phyloP scores from a whole-genome alignment of 257 asterid species.

The Phtheirospermum japonicum region DNA sequence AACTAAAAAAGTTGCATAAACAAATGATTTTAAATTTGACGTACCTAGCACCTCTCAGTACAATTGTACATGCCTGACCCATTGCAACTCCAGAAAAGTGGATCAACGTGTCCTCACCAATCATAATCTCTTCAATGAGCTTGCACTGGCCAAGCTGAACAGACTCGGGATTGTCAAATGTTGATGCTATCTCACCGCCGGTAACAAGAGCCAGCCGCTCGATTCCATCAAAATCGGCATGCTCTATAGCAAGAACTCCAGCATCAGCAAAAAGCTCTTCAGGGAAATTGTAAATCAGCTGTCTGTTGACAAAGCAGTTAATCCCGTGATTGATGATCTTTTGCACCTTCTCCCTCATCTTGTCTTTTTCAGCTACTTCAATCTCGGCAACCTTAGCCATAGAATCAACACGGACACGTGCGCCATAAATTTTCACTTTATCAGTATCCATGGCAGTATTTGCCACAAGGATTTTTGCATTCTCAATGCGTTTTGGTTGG shows the following conservation, averaged over 20 bases:
- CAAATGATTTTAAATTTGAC: no score
- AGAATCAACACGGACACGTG: constrained; percentile 98
- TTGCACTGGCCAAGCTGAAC: constrained; percentile 94
- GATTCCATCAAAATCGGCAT: constrained; percentile 97
- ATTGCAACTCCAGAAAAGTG: constrained; percentile 95
- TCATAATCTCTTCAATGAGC: constrained; percentile 94
- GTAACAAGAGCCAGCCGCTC: constrained; percentile 91
- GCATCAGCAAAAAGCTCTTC: constrained; percentile 98
- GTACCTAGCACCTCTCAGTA: constrained; percentile 91
- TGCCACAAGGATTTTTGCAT: constrained; percentile 94
- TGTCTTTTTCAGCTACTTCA: constrained; percentile 88
- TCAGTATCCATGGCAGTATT: constrained; percentile 99
- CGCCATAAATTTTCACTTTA: constrained; percentile 95
- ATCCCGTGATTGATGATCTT: constrained; percentile 87
- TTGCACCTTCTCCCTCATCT: constrained; percentile 89
- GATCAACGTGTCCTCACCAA: constrained; percentile 95
- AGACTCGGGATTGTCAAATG: constrained; percentile 93
- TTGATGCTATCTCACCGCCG: constrained; percentile 94
- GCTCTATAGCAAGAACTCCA: constrained; percentile 91
- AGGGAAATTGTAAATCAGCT: constrained; percentile 89
- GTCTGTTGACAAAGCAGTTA: constrained; percentile 92
- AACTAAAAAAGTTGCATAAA: no score
- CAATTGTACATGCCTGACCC: constrained; percentile 99
- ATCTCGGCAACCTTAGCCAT: constrained; percentile 98
- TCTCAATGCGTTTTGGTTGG: constrained; percentile 94